phyloP scores from a whole-genome alignment of 768 basidiomycete species.

The Collybia nuda region DNA sequence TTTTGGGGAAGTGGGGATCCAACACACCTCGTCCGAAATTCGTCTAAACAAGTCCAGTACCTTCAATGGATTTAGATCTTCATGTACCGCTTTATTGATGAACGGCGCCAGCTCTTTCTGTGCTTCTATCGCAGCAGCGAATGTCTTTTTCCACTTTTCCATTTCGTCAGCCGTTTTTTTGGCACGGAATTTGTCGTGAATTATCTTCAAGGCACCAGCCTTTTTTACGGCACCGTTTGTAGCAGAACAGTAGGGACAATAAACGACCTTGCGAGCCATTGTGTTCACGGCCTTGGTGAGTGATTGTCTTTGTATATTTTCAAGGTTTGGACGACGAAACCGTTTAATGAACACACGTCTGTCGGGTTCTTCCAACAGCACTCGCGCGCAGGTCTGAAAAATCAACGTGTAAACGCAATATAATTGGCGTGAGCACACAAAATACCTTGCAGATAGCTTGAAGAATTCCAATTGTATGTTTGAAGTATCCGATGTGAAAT shows the following conservation, averaged over 20 bases:
- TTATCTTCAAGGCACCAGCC: slow-evolving; percentile 90
- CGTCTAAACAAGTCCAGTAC: slow-evolving; percentile 89
- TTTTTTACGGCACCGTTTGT: slow-evolving; percentile 98
- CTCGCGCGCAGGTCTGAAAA: slow-evolving; percentile 82
- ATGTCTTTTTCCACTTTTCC: slow-evolving; percentile 84
- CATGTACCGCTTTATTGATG: slow-evolving; percentile 83
- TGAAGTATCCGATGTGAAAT: slow-evolving; percentile 98
- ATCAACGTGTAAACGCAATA: slow-evolving; percentile 4
- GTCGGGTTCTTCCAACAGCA: slow-evolving; percentile 85
- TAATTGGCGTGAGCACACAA: slow-evolving; percentile 11
- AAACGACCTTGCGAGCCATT: slow-evolving; percentile 84
- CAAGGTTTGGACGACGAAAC: slow-evolving; percentile 89
- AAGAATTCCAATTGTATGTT: slow-evolving; percentile 88
- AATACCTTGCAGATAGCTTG: slow-evolving; percentile 95
- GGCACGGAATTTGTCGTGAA: slow-evolving; percentile 95
- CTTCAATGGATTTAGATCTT: slow-evolving; percentile 94
- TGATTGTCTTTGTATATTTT: slow-evolving; percentile 86
- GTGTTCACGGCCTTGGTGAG: slow-evolving; percentile 85
- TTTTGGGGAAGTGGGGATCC: not conserved
- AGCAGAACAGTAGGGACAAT: slow-evolving; percentile 91
- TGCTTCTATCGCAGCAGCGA: slow-evolving; percentile 77
- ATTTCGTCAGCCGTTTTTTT: slow-evolving; percentile 90
- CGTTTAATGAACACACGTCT: slow-evolving; percentile 80
- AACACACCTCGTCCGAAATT: slow-evolving; percentile 83
- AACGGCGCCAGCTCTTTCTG: slow-evolving; percentile 86